Evolutionary conservation across 2,329 filamentous ascomycete genomes (phyloP).

Genomic region (Aspergillus sp.): DNA sequence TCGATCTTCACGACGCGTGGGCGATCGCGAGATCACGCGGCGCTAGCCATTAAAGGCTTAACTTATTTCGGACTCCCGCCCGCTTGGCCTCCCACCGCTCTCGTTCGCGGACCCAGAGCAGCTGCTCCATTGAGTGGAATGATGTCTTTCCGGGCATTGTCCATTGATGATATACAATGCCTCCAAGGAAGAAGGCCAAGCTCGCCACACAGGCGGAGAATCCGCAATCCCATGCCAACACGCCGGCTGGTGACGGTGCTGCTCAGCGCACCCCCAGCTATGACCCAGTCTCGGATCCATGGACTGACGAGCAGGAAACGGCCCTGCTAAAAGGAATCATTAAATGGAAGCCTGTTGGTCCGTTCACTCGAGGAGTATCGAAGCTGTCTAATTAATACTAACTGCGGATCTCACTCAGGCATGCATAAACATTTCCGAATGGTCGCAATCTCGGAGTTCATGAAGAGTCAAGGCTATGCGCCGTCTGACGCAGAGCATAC

Average conservation of each 20-base stretch:
- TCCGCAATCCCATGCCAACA: slow-evolving; percentile 33
- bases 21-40: slow-evolving; percentile 27
- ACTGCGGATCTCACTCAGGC: slow-evolving; percentile 47
- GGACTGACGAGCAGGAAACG: slow-evolving; percentile 95
- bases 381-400: not conserved
- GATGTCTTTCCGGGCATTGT: slow-evolving; percentile 6
- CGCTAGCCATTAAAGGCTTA: slow-evolving; percentile 25
- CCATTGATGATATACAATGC: slow-evolving; percentile 33
- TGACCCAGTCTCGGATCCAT: slow-evolving; percentile 69
- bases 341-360: slow-evolving; percentile 93
- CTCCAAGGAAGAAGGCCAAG: slow-evolving; percentile 67
- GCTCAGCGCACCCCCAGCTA: slow-evolving; percentile 44
- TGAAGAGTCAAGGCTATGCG: slow-evolving; percentile 79
- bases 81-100: slow-evolving; percentile 34
- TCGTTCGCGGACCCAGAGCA: slow-evolving; percentile 27
- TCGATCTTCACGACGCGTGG: slow-evolving; percentile 26
- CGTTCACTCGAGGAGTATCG: slow-evolving; percentile 23
- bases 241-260: slow-evolving; percentile 35
- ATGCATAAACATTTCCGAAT: slow-evolving; percentile 95
- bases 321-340: slow-evolving; percentile 93
- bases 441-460: slow-evolving; percentile 79
- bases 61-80: not conserved
- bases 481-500: slow-evolving; percentile 72
- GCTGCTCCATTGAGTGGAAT: not conserved
- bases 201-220: slow-evolving; percentile 36